Evolutionary conservation across 2,329 filamentous ascomycete species (phyloP).

Genomic region (Aspergillus sp.): DNA sequence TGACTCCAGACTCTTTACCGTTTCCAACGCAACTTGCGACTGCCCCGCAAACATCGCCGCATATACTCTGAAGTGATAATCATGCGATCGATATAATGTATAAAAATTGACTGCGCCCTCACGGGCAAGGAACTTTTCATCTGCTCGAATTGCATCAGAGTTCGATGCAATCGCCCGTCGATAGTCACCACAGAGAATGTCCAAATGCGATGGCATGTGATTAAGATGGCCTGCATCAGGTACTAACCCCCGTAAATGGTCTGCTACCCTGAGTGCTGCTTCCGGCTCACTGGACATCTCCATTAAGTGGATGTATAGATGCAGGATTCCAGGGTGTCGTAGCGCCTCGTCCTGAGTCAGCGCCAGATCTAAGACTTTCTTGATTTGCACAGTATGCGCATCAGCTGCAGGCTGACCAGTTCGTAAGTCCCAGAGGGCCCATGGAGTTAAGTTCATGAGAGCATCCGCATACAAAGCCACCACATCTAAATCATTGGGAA

Average conservation of each 20-base stretch:
- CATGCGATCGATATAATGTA: constrained; percentile 72
- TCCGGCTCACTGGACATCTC: constrained; percentile 73
- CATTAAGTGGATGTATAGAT: constrained; percentile 76
- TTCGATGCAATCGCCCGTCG: constrained; percentile 67
- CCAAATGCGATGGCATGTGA: constrained; percentile 78
- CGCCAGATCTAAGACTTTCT: constrained; percentile 60
- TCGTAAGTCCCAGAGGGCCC: constrained; percentile 64
- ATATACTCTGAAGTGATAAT: constrained; percentile 75
- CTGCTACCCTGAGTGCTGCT: constrained; percentile 60
- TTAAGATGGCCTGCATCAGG: constrained; percentile 71
- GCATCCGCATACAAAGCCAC: constrained; percentile 65
- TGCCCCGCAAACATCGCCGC: constrained; percentile 76
- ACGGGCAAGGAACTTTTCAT: constrained; percentile 64
- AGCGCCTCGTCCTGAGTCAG: constrained; percentile 53
- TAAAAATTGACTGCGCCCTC: constrained; percentile 70
- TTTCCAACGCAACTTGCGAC: constrained; percentile 63
- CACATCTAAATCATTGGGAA: constrained; percentile 63
- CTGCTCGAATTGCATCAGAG: constrained; percentile 64
- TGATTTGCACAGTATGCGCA: constrained; percentile 61
- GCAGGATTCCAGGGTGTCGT: constrained; percentile 69
- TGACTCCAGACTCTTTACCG: constrained; percentile 60
- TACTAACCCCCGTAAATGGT: constrained; percentile 64
- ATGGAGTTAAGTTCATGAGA: constrained; percentile 66
- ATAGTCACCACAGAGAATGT: constrained; percentile 73
- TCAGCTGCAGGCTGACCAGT: constrained; percentile 59